Evolutionary conservation across 2,329 filamentous ascomycete genomes (phyloP), one percentile per base, ranked within the genome.

Genomic region (Periconia digitata): DNA sequence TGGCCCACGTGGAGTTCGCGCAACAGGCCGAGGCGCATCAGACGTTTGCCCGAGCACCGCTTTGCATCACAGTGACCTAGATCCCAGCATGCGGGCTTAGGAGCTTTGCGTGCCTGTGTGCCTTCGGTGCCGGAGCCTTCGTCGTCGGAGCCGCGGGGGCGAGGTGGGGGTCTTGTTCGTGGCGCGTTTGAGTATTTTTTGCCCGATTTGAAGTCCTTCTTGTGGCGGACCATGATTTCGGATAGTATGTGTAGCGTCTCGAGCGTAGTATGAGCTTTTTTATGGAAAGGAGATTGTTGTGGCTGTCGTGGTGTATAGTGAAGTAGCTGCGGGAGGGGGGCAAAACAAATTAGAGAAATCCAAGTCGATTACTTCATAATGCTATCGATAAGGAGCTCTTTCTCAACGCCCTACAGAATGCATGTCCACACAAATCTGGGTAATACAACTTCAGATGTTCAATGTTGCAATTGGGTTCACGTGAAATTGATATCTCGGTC

Each of bases 41-140:
- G 81, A 55, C 90, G 86, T 77, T 99, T 99, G 24, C 94, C 94
- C 0, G 92, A 96, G 74, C 94, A 99, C 60, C 92, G 81, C 73
- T 96, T 97, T 8, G 92, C 90, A 67, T 99, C 94, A 77, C 94
- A 99, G 76, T 99, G 94, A 53, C 92, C 92, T 27, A 99, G 80
- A 67, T 99, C 94, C 94, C 94, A 99, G 72, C 92, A 96, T 50
- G 92, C 94, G 41, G 94, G 92, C 74, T 95, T 95, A 81, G 92
- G 96, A 74, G 85, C 55, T 21, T 72, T 73, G 62, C 54, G 71
- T 57, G 59, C 60, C 59, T 52, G 64, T 32, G 58, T 49, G 40
- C 58, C 61, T 16, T 42, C 40, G 15, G 42, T 12, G 37, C 17
- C 17, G 15, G 22, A 32, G n/a, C 21, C 42, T 17, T 58, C 51